Base-by-base conservation (phyloP, 306 rosid species). In the Styphnolobium japonicum region DNA sequence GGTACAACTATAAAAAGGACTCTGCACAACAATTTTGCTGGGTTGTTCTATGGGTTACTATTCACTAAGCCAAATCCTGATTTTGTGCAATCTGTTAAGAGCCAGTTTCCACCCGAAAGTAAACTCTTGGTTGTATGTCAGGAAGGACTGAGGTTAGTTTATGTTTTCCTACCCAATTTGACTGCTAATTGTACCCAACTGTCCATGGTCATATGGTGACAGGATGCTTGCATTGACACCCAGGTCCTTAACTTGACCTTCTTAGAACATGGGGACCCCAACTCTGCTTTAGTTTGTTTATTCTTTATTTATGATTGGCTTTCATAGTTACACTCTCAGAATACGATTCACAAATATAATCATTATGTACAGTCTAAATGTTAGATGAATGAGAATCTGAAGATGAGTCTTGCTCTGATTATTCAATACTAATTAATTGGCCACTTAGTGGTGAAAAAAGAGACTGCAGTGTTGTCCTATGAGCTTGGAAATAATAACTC, bases 11-110 rank as follows among this genome's bases (percentile, higher is more conserved):
- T 95, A 40, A 87, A 88, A 61, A 92, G 98, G 81, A 88, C 92
- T n/a, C 71, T 95, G 73, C 98, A 95, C 84, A 95, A 95, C 86
- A 95, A 95, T 46, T 95, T 95, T 82, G 77, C 98, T 4, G 98
- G 98, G 61, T 83, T 95, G 73, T 91, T 95, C 89, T 95, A 75
- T 60, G 98, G 98, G 64, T 60, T 92, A 83, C 85, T 91, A 55
- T 95, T 92, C 76, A 95, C 98, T 6, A 92, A 91, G 85, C 92
- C 83, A 40, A 95, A 92, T 77, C 89, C 98, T 67, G 94, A 87
- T 7, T 92, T 95, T 75, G 81, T 91, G 74, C 87, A 86, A 87
- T 86, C 96, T 69, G 89, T 95, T n/a, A 88, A 87, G 77, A 82
- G 74, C 80, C 86, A 90, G 83, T 73, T 95, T 84, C 18, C 88